Evolutionary conservation across 139 green algal genomes (phyloP), one percentile per base, ranked within the genome.

Genomic region (Tetradesmus lagerheimii): DNA sequence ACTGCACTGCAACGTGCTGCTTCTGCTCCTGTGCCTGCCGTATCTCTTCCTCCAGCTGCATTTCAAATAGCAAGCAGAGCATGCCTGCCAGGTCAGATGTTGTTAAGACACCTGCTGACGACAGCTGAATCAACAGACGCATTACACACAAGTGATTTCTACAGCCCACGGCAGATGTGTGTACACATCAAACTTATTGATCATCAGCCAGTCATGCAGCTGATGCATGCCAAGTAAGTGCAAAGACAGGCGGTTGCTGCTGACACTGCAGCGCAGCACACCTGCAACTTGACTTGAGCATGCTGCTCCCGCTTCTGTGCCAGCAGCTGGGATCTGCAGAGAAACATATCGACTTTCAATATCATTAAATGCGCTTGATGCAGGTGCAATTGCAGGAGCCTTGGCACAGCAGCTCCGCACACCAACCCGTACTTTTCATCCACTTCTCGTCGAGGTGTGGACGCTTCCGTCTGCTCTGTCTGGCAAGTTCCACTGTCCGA

Each of bases 21-120:
- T 43, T 38, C 83, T 88, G 83, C 83, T 88, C 83, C 38, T 80
- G 38, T 23, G 38, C 64, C 12, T 88, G 83, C 64, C 34, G 27
- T 38, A 88, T 43, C 62, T 66, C 38, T 25, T 88, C 37, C 38
- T 88, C 83, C n/a, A 88, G 39, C 83, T 88, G 83, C 38, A 71
- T n/a, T n/a, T n/a, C n/a, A n/a, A n/a, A n/a, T n/a, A 71, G 57
- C 57, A 71, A 77, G 80, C 27, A 85, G 45, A n/a, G n/a, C 25
- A 77, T 53, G 38, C 47, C 18, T 62, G 47, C 47, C 47, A 62
- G 47, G 47, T 62, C 47, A 62, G 47, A 16, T n/a, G n/a, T n/a
- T n/a, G n/a, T n/a, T n/a, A n/a, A n/a, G n/a, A n/a, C n/a, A n/a
- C n/a, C n/a, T n/a, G n/a, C n/a, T n/a, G n/a, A n/a, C n/a, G n/a